A percentile compares a stretch with the other conserved stretches of the same genome.
phyloP scores from a whole-genome alignment of 108 stramenopile species.

The Cyclotella sp. region DNA sequence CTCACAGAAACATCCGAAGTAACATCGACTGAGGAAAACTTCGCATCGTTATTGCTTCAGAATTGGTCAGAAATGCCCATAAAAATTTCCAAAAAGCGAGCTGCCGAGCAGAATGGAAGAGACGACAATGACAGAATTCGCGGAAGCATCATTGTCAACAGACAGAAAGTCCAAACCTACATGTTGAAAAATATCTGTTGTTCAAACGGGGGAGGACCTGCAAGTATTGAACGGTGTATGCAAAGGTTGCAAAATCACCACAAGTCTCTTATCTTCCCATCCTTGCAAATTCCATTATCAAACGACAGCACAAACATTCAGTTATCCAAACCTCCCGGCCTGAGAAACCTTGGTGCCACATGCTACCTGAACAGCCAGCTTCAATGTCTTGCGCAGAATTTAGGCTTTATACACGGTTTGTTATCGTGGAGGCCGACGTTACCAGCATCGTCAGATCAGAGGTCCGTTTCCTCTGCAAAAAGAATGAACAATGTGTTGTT shows the following conservation, averaged over 20 bases:
- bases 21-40: not conserved
- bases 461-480: constrained; percentile 8
- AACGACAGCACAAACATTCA: constrained; percentile 17
- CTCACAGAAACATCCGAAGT: constrained; percentile 2
- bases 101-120: not conserved
- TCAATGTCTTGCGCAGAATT: constrained; percentile 87
- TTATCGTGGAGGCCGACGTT: constrained; percentile 65
- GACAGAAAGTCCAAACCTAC: constrained; percentile 8
- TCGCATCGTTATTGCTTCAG: not conserved
- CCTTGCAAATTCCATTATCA: not conserved
- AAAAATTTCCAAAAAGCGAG: not conserved
- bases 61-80: constrained; percentile 10
- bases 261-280: constrained; percentile 5
- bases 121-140: constrained; percentile 14
- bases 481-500: constrained; percentile 68
- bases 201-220: not conserved
- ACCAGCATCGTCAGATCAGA: not conserved
- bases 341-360: constrained; percentile 87
- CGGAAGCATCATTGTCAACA: constrained; percentile 20
- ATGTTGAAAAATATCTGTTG: not conserved
- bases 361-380: constrained; percentile 91
- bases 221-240: not conserved
- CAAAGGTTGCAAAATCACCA: constrained; percentile 3
- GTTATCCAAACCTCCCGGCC: constrained; percentile 71
- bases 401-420: constrained; percentile 74